These are phyloP conservation scores for Seminavis robusta DNA, from an alignment of 108 stramenopile species.

Conservation along the genomic window DNA sequence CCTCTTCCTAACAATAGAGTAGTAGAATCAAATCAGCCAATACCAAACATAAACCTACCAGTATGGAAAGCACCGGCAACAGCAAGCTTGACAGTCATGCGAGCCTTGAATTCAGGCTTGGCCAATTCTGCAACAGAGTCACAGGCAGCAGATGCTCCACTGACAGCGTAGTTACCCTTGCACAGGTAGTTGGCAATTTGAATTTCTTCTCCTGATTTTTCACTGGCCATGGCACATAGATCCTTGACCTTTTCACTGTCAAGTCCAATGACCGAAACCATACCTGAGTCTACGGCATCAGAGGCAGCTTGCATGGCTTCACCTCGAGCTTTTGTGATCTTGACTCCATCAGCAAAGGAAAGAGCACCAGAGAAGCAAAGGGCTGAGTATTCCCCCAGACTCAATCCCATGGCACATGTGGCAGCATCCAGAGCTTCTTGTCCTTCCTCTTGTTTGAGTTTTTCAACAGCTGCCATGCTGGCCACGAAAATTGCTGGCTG, in stretches of 20 bases:
- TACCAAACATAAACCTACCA: too few relatives aligned
- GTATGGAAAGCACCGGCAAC: conserved; percentile 99
- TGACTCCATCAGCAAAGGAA: conserved; percentile 96
- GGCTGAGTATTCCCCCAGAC: conserved; percentile 96
- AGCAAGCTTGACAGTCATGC: conserved; percentile 96
- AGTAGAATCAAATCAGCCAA: too few relatives aligned
- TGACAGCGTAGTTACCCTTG: conserved; percentile 96
- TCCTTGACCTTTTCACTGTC: conserved; percentile 80
- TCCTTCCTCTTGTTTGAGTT: conserved; percentile 82
- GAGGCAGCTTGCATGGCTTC: conserved; percentile 98
- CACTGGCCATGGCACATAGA: conserved; percentile 77
- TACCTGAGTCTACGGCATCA: conserved; percentile 89
- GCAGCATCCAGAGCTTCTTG: conserved; percentile 89
- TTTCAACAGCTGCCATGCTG: conserved; percentile 97
- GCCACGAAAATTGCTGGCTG: conserved; percentile 99
- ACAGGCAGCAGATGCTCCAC: conserved; percentile 84
- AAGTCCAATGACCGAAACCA: conserved; percentile 98
- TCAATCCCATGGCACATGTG: conserved; percentile 94
- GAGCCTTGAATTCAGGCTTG: conserved; percentile 96
- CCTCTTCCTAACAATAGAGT: too few relatives aligned
- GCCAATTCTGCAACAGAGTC: conserved; percentile 87
- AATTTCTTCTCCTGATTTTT: conserved; percentile 75
- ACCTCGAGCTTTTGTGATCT: conserved; percentile 95
- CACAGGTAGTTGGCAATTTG: conserved; percentile 96
- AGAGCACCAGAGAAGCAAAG: conserved; percentile 96